Base-by-base conservation (phyloP, 1,139 yeast species). In the Zygoascus sp. region DNA sequence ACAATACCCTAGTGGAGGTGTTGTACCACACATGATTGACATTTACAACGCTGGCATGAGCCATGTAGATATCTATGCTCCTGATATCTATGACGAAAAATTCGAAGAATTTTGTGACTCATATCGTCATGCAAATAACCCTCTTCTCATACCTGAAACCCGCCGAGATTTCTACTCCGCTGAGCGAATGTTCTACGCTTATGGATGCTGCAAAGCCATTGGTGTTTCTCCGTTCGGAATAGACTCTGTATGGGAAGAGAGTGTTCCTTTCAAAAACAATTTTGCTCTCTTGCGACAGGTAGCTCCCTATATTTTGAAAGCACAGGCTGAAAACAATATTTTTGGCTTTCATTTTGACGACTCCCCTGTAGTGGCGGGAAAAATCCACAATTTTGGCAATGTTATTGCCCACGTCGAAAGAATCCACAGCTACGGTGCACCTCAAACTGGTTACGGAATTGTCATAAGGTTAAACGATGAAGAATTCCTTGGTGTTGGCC, bases 1-100 rank as follows among this genome's bases (percentile, higher is more conserved):
- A 5, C 46, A 48, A 20, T 49, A 49, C 23, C 52, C 52, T 8
- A 44, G 47, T 32, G 52, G 52, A 13, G 51, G 52, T 13, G 50
- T 40, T n/a, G 35, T 43, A 11, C 38, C 44, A 16, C 49, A 48
- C 21, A 42, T 40, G 37, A 30, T 49, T 40, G 51, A 48, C 32
- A 39, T 49, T n/a, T 49, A 46, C 27, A 40, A 35, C 5, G 42
- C 46, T 2, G 49, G 39, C 10, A 28, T 41, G 6, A 20, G 21
- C 15, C 25, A 46, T 27, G 42, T 46, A 4, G 49, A 46, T 32
- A 37, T 46, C 7, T 35, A 21, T 28, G 42, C 49, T 11, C 49
- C 49, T 20, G 49, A 46, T 42, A 37, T 46, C 17, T 46, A 46
- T 20, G 40, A 43, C 22, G 45, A 37, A 10, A 43, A 46, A 35